Conservation (phyloP, 306 rosid genomes). For the Gillenia trifoliata region DNA sequence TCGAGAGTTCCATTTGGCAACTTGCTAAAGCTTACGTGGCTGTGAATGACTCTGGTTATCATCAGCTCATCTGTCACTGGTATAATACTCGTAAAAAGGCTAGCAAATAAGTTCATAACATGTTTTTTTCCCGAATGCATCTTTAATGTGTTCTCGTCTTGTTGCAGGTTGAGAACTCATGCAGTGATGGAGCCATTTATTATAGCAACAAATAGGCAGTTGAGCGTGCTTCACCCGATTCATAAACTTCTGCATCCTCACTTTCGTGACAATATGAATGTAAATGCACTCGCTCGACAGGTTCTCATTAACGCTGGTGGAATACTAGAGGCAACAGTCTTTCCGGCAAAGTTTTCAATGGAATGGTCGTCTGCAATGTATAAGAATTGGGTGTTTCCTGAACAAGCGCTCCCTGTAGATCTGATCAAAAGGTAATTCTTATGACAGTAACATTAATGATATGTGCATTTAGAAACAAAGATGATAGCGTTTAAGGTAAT, state of each 20-base stretch:
- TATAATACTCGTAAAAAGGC: conserved; percentile 13
- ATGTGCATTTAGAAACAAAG: too few species aligned
- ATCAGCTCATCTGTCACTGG: conserved; percentile 69
- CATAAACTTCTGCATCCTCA: conserved; percentile 72
- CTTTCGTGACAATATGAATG: conserved; percentile 78
- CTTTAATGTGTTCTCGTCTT: not conserved
- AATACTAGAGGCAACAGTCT: conserved; percentile 52
- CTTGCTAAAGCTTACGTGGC: conserved; percentile 62
- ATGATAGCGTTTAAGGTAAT: not conserved
- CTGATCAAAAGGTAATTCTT: conserved; percentile 61
- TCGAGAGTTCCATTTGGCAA: conserved; percentile 43
- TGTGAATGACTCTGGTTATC: conserved; percentile 57
- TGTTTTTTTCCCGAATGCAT: not conserved
- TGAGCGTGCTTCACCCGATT: conserved; percentile 82
- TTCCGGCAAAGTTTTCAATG: conserved; percentile 54
- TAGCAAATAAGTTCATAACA: not conserved
- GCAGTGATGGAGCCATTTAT: conserved; percentile 76
- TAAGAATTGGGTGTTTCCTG: conserved; percentile 68
- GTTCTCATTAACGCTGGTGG: conserved; percentile 67
- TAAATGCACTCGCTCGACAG: conserved; percentile 67
- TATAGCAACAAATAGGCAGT: conserved; percentile 69
- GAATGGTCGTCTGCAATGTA: conserved; percentile 63
- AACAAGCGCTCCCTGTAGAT: conserved; percentile 72
- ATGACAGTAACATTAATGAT: not conserved
- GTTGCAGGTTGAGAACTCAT: conserved; percentile 67